These are phyloP conservation scores for Penicillium decumbens DNA, from an alignment of 2,329 filamentous ascomycete species.

Conservation along the genomic window DNA sequence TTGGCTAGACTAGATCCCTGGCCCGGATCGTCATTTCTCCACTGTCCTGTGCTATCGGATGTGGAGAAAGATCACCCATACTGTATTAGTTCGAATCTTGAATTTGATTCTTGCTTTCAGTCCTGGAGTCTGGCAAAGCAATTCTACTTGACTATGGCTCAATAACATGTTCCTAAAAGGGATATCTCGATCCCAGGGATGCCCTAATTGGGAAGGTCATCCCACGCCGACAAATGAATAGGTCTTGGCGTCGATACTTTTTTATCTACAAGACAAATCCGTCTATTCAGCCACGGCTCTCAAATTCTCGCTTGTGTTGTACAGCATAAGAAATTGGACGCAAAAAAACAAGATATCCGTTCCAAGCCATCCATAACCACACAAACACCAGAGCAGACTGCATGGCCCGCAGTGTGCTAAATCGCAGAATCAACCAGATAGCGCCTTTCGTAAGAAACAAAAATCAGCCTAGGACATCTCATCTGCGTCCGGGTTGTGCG, in stretches of 20 bases:
- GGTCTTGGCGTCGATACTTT: not conserved
- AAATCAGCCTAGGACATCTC: slow-evolving; percentile 34
- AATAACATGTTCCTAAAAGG: not conserved
- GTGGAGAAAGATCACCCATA: not conserved
- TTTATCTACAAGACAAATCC: not conserved
- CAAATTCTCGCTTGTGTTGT: slow-evolving; percentile 9
- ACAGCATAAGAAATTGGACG: slow-evolving; percentile 8
- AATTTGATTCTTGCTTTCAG: not conserved
- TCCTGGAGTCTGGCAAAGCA: not conserved
- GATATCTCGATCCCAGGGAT: not conserved
- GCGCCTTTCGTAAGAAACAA: slow-evolving; percentile 12
- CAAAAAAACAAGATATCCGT: slow-evolving; percentile 11
- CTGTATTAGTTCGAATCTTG: not conserved
- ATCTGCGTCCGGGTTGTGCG: slow-evolving; percentile 39
- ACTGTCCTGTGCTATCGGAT: not conserved
- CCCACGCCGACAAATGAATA: not conserved
- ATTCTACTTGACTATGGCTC: not conserved
- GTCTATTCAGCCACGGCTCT: not conserved
- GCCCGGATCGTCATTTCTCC: slow-evolving; percentile 1
- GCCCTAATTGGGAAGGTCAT: slow-evolving; percentile 4
- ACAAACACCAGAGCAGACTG: slow-evolving; percentile 14
- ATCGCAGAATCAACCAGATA: slow-evolving; percentile 11
- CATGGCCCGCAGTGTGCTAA: slow-evolving; percentile 10
- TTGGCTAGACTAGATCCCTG: not conserved
- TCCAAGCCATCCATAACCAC: slow-evolving; percentile 17